Base-by-base conservation (phyloP, 2,329 filamentous ascomycete species). In the Colletotrichum trifolii region DNA sequence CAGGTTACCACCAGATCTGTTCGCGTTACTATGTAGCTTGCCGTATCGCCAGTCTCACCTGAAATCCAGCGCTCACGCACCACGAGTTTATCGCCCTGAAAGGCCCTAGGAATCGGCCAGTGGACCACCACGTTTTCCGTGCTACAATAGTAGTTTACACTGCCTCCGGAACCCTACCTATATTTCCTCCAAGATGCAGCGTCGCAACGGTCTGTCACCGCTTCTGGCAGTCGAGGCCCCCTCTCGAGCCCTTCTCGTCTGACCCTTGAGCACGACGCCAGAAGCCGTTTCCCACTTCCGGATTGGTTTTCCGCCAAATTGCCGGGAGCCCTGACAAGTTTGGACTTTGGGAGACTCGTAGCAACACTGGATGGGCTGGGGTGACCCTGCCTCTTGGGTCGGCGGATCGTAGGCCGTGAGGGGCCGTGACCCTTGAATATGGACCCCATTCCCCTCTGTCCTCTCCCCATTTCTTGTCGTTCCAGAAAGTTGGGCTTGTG, bases 351-450 rank as follows among this genome's bases (percentile, higher is more conserved):
- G 43, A 60, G 40, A 45, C 52, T 52, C 55, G 15, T 67, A 47
- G 63, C 25, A 67, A 68, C 59, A 68, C 64, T 68, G 55, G 58
- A 55, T 38, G 58, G 53, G 52, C 66, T 39, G 42, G 66, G 66
- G 64, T 47, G 49, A 56, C 66, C 66, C 59, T 64, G 54, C 48
- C 40, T 11, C 11, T 40, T 55, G 59, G 66, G 52, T 49, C 55
- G 17, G 53, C 57, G 62, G 58, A 65, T 65, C 62, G 52, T 35
- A 36, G 47, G 34, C 62, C 62, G 58, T 49, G 58, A 10, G 25
- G 25, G 25, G 25, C 25, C 25, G 25, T 25, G 25, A 42, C 62
- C 47, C 36, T 43, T n/a, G 42, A 8, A 4, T 13, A 36, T 52
- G 39, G 46, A 39, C 47, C 55, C 55, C 38, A n/a, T 50, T 15